Percentiles rank a stretch among this genome's conserved stretches.
phyloP scores from a whole-genome alignment of 1,139 yeast genomes.

The Blastobotrys buckinghamii region DNA sequence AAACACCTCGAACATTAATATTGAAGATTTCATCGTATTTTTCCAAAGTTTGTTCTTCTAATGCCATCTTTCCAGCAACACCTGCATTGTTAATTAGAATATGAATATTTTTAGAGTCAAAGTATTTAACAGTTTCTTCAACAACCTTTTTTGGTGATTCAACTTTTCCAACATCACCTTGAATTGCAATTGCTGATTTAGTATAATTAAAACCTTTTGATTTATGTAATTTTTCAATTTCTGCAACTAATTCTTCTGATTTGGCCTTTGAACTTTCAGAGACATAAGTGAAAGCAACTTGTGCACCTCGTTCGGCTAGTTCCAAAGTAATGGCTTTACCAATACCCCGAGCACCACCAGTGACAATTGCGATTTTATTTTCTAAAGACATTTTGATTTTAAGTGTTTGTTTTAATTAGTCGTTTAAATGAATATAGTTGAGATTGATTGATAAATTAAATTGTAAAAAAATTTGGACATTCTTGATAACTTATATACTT shows the following conservation, averaged over 20 bases:
- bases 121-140: constrained; percentile 16
- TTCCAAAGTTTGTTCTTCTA: constrained; percentile 13
- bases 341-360: constrained; percentile 79
- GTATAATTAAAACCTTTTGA: background rate
- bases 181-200: too few relatives aligned
- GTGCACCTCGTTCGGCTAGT: constrained; percentile 24
- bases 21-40: constrained; percentile 16
- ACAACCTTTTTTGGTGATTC: too few relatives aligned
- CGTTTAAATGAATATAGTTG: too few relatives aligned
- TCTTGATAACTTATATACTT: too few relatives aligned
- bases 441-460: too few relatives aligned
- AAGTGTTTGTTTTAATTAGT: too few relatives aligned
- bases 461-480: too few relatives aligned
- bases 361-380: constrained; percentile 63
- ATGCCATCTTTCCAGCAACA: constrained; percentile 28
- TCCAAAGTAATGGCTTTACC: constrained; percentile 40
- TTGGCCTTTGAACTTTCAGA: constrained; percentile 9
- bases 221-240: background rate
- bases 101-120: constrained; percentile 40
- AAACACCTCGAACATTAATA: constrained; percentile 22
- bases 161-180: too few relatives aligned
- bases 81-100: constrained; percentile 79
- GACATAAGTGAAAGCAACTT: constrained; percentile 28
- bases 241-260: background rate
- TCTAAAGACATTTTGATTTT: constrained; percentile 15